Conservation (phyloP, 2,329 filamentous ascomycete genomes). For the Talaromyces funiculosus region DNA sequence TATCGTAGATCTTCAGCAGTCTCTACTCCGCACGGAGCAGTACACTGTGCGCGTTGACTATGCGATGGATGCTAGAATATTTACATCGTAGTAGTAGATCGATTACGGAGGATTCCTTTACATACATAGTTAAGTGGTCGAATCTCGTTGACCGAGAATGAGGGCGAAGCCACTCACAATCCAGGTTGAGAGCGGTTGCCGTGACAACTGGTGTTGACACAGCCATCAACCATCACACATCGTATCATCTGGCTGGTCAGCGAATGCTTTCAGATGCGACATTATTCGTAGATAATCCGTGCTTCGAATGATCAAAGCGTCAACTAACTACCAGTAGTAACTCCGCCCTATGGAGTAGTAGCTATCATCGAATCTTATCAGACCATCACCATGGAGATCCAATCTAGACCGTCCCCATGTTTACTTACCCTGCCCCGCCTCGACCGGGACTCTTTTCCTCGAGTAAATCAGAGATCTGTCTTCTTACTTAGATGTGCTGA, state of each 20-base stretch:
- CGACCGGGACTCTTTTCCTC: not conserved
- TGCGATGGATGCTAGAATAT: not conserved
- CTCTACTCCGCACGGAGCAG: not conserved
- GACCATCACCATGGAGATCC: constrained; percentile 6
- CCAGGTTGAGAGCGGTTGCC: not conserved
- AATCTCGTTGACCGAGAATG: not conserved
- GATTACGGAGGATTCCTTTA: too few species aligned
- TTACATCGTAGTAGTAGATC: too few species aligned
- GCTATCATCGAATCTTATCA: not conserved
- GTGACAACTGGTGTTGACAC: not conserved
- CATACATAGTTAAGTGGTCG: too few species aligned
- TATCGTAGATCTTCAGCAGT: not conserved
- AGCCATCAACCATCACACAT: not conserved
- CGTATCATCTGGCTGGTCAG: not conserved
- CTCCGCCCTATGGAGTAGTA: not conserved
- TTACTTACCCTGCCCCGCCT: constrained; percentile 3
- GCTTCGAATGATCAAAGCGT: not conserved
- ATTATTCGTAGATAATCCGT: not conserved
- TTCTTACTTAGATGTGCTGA: not conserved
- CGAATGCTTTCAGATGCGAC: not conserved
- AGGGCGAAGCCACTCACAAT: not conserved
- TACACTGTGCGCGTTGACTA: not conserved
- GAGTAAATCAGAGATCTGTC: not conserved
- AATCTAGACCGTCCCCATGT: constrained; percentile 4
- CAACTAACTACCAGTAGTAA: not conserved